Base-by-base conservation (phyloP, 208 protist genomes). In the Polymyxa betae region DNA sequence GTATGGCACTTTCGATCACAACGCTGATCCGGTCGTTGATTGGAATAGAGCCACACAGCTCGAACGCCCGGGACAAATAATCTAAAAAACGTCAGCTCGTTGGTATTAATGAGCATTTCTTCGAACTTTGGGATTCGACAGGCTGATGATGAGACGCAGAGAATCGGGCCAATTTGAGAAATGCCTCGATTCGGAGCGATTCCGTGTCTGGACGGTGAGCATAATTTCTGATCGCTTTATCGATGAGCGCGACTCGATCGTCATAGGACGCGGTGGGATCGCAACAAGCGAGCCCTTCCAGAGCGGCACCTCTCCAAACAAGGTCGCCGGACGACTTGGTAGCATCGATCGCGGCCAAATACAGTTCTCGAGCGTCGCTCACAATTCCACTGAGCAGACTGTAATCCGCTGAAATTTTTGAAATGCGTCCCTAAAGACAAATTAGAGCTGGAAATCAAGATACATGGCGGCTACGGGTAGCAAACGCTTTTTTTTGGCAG, bases 251-350 rank as follows among this genome's bases (percentile, higher is more conserved):
- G 16, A 82, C n/a, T 35, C 72, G n/a, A 43, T 45, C 5, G 5
- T 82, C 72, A 82, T 82, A 82, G 72, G 72, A 5, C n/a, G n/a
- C n/a, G 72, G 5, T 82, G n/a, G n/a, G 16, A 12, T 82, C 72
- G 72, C 72, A 82, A 12, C 35, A 35, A 12, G 35, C 35, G 35
- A 82, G 5, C 72, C 72, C 72, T 43, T 82, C 72, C 12, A 82
- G n/a, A 12, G 72, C 72, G 35, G 72, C 72, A 43, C 16, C 72
- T 35, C 72, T 35, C 72, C 72, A 82, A 20, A 82, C 72, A 82
- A 82, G 35, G n/a, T 82, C 72, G n/a, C 72, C 72, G 40, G 72
- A 5, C 16, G 72, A 40, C 35, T 35, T 5, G 5, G 72, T 35
- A 43, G 72, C 5, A 16, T 82, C 72, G 72, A 35, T 35, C 5